phyloP scores from a whole-genome alignment of 257 asterid genomes.

The Solanum chiquidenum region DNA sequence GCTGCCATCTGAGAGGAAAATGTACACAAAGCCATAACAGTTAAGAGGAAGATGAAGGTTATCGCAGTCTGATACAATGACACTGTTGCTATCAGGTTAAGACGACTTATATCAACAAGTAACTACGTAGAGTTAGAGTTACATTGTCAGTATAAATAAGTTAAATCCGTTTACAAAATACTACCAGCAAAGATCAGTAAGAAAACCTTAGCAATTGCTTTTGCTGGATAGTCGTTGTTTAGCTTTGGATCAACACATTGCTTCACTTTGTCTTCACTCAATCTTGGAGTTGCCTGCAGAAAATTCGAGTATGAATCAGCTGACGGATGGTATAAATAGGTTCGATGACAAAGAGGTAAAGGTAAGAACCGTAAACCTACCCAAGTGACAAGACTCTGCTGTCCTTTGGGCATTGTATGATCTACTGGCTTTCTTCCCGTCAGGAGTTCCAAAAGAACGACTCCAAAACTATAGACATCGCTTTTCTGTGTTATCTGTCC shows the following conservation, averaged over 20 bases:
- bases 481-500: constrained; percentile 84
- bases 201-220: not conserved
- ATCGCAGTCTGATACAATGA: too few species aligned
- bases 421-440: constrained; percentile 90
- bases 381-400: constrained; percentile 88
- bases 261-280: not conserved
- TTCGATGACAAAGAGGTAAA: not conserved
- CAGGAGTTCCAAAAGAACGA: constrained; percentile 65
- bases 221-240: not conserved
- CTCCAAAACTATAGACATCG: constrained; percentile 83
- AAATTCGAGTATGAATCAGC: not conserved
- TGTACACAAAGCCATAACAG: not conserved
- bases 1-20: constrained; percentile 67
- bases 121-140: not conserved
- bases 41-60: not conserved
- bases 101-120: not conserved
- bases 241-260: not conserved
- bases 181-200: not conserved
- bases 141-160: not conserved
- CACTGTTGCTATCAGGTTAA: too few species aligned
- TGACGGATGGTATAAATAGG: not conserved
- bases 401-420: constrained; percentile 94
- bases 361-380: constrained; percentile 20
- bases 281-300: constrained; percentile 1
- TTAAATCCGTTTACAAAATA: not conserved